Evolutionary conservation across 768 basidiomycete species (phyloP).

Genomic region (Leccinum broughii): DNA sequence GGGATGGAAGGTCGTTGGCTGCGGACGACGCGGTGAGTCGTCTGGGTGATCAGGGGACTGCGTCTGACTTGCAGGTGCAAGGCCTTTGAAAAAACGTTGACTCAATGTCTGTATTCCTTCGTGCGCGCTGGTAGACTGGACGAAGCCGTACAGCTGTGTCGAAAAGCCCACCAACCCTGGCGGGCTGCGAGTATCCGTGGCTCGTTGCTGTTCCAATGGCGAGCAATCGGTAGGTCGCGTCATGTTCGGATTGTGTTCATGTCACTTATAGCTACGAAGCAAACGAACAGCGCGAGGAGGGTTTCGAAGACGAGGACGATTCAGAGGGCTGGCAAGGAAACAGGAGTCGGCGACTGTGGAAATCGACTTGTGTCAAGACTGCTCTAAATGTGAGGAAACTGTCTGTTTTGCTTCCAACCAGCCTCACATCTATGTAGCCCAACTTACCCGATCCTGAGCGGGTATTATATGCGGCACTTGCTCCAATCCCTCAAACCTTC

Average conservation of each 20-base stretch:
- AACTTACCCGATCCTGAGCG: conserved; percentile 72
- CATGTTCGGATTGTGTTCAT: not conserved
- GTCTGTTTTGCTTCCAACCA: not conserved
- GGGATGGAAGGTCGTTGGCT: conserved; percentile 59
- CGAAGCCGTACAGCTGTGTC: conserved; percentile 80
- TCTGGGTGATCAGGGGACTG: not conserved
- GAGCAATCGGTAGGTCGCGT: conserved; percentile 57
- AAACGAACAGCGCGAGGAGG: conserved; percentile 50
- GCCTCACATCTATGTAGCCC: conserved; percentile 38
- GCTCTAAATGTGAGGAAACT: conserved; percentile 62
- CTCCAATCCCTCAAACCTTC: conserved; percentile 67
- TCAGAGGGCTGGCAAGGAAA: conserved; percentile 72
- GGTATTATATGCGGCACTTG: conserved; percentile 84
- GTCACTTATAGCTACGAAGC: conserved; percentile 42
- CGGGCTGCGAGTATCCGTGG: conserved; percentile 88
- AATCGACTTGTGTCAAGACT: conserved; percentile 75
- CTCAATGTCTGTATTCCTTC: conserved; percentile 77
- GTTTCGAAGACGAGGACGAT: conserved; percentile 43
- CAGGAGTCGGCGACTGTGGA: conserved; percentile 79
- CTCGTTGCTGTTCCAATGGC: conserved; percentile 75
- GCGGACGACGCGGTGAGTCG: conserved; percentile 74
- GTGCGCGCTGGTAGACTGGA: conserved; percentile 84
- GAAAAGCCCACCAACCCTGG: conserved; percentile 88
- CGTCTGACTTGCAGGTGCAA: conserved; percentile 30
- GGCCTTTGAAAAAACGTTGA: conserved; percentile 79